Conservation (phyloP, 106 monocot genomes). For the Allium fistulosum region DNA sequence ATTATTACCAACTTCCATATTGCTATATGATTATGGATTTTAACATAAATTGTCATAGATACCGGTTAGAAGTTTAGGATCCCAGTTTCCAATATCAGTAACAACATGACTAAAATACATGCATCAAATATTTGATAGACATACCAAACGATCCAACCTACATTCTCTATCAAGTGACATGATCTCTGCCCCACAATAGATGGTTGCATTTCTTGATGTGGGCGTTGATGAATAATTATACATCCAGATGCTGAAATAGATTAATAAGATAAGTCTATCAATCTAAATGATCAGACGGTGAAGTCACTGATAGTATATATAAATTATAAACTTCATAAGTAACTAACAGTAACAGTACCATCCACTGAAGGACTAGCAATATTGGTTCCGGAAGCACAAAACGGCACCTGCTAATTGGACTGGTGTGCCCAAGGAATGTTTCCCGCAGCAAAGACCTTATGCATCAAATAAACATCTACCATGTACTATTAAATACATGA, state of each 20-base stretch:
- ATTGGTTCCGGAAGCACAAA: slow-evolving; percentile 91
- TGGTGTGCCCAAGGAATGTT: slow-evolving; percentile 97
- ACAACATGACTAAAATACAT: too few species aligned
- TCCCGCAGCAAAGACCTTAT: slow-evolving; percentile 42
- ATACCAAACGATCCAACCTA: slow-evolving; percentile 92
- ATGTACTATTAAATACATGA: too few species aligned
- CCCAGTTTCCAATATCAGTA: too few species aligned
- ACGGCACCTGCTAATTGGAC: slow-evolving; percentile 77
- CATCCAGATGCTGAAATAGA: slow-evolving; percentile 72
- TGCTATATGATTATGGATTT: too few species aligned
- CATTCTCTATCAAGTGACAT: slow-evolving; percentile 93
- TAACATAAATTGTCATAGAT: too few species aligned
- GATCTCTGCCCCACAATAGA: slow-evolving; percentile 85
- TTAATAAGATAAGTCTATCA: neutral
- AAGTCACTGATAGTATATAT: neutral
- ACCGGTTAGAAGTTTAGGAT: too few species aligned
- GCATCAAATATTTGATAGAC: neutral
- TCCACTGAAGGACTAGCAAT: slow-evolving; percentile 93
- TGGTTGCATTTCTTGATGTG: slow-evolving; percentile 95
- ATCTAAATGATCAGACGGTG: neutral
- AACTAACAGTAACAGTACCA: slow-evolving; percentile 99
- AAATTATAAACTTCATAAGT: neutral
- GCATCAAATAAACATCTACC: neutral
- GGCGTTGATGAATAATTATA: slow-evolving; percentile 81
- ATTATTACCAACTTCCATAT: too few species aligned